Percentiles rank a stretch among this genome's conserved stretches.
Conservation (phyloP, 768 basidiomycete genomes). For the Heimioporus sp. region DNA sequence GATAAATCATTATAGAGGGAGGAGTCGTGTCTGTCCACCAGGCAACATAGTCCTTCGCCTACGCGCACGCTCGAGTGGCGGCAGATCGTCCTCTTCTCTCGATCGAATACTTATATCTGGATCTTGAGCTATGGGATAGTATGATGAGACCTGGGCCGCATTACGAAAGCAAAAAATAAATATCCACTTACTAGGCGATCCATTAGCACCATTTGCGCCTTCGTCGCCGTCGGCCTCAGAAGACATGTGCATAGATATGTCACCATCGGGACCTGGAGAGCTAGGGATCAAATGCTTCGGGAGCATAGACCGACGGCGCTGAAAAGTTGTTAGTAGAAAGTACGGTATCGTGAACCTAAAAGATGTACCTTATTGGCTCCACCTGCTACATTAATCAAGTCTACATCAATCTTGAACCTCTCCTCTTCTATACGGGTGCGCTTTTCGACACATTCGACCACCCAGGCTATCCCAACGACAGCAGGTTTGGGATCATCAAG, state of each 20-base stretch:
- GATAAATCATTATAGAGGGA: conserved; percentile 6
- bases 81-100: conserved; percentile 54
- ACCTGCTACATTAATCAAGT: conserved; percentile 53
- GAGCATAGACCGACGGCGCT: conserved; percentile 76
- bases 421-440: conserved; percentile 60
- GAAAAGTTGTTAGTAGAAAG: not conserved
- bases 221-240: conserved; percentile 29
- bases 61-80: conserved; percentile 69
- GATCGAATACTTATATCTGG: conserved; percentile 22
- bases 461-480: conserved; percentile 86
- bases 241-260: conserved; percentile 15
- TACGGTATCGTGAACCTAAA: not conserved
- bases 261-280: conserved; percentile 19
- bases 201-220: conserved; percentile 26
- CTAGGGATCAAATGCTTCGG: conserved; percentile 53
- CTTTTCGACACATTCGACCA: conserved; percentile 81
- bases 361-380: conserved; percentile 57
- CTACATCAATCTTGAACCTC: conserved; percentile 64
- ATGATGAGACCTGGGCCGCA: conserved; percentile 7
- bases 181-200: conserved; percentile 21
- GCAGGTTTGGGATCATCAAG: conserved; percentile 66
- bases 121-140: conserved; percentile 18
- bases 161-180: not conserved
- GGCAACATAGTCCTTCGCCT: conserved; percentile 42
- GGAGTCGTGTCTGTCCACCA: conserved; percentile 28